These are phyloP conservation scores for Mollisiaceae sp. DNA, from an alignment of 2,329 filamentous ascomycete species.

Conservation along the genomic window DNA sequence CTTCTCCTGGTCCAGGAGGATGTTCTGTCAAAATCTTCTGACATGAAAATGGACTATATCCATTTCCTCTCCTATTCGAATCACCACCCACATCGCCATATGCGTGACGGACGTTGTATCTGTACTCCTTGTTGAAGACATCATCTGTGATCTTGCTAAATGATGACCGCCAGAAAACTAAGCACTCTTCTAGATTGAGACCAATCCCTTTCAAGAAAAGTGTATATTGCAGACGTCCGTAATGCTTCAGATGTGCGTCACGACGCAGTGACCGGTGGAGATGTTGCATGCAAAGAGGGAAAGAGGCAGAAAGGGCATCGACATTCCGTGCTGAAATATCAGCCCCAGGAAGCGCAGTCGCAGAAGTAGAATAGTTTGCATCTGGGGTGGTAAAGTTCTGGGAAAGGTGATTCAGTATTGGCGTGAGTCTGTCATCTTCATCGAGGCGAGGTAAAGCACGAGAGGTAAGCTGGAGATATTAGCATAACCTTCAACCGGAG, in stretches of 20 bases:
- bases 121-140: conserved; percentile 95
- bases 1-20: conserved; percentile 82
- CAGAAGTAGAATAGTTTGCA: conserved; percentile 73
- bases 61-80: conserved; percentile 80
- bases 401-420: conserved; percentile 81
- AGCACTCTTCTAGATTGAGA: conserved; percentile 85
- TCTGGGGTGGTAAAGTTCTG: conserved; percentile 96
- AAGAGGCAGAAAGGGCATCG: conserved; percentile 78
- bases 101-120: conserved; percentile 92
- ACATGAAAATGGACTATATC: conserved; percentile 91
- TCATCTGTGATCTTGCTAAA: conserved; percentile 92
- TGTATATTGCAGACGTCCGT: conserved; percentile 89
- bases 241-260: conserved; percentile 92
- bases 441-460: conserved; percentile 89
- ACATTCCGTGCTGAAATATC: conserved; percentile 80
- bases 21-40: conserved; percentile 94
- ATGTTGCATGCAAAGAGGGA: conserved; percentile 93
- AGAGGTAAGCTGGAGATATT: conserved; percentile 71
- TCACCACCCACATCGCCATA: conserved; percentile 97
- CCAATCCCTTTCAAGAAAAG: conserved; percentile 97
- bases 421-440: conserved; percentile 88
- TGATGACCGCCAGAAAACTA: conserved; percentile 86
- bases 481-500: background rate
- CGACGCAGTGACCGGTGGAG: conserved; percentile 85
- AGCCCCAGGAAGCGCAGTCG: conserved; percentile 68